Evolutionary conservation across 805 yeast species (phyloP), one percentile per base, ranked within the genome.

Genomic region (Metschnikowia corniflorae): DNA sequence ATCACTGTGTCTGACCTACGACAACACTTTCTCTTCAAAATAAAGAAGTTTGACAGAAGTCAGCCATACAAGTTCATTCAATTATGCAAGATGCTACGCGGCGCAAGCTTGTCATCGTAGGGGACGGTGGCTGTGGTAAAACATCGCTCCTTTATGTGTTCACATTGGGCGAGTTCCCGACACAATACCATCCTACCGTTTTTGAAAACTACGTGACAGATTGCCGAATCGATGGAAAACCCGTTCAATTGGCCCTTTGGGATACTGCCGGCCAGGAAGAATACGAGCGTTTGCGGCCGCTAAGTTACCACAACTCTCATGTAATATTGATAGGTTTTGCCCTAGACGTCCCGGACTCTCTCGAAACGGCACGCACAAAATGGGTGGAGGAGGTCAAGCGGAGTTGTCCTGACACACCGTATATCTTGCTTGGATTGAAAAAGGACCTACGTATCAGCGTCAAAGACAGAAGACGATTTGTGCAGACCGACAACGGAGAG

Each of bases 241-340:
- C 93, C 12, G 95, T 88, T 3, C 82, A 87, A 45, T 62, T 88
- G 38, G 89, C 95, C 2, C 63, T 88, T 17, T 88, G 97, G 96
- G 97, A 88, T 57, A 88, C 96, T 1, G 96, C 97, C 2, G 97
- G 97, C 2, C 96, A 88, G 62, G 97, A 88, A 64, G 97, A 88
- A 61, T 88, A 88, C 57, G 96, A 88, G 57, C 67, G 96, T 41
- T 66, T 89, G 40, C 75, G 96, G 43, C 96, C 96, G 0, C 66
- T 89, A 46, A 83, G 95, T 16, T 89, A 89, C 54, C 77, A 89
- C 8, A 82, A 86, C 51, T 94, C 96, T 2, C 85, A 89, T 58
- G 84, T 86, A 38, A 82, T 89, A 35, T 64, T 88, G 37, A 82
- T 88, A 36, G 96, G 91, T 0, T 89, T 85, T 63, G 86, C 96